phyloP scores from a whole-genome alignment of 2,329 filamentous ascomycete species.

The Lachnellula hyalina region DNA sequence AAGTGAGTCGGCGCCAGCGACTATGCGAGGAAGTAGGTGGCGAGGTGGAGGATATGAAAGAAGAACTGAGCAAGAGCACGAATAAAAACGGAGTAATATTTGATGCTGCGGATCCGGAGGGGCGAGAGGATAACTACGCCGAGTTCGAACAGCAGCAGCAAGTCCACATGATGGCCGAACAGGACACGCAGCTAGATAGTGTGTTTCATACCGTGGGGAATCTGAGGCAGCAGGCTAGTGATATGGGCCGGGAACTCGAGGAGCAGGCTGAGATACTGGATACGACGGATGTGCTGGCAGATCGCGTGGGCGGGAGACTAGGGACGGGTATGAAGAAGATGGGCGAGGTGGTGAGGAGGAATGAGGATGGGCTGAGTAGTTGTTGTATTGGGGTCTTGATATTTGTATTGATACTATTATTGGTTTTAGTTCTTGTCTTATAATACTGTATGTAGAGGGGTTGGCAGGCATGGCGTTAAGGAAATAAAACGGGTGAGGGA shows the following conservation, averaged over 20 bases:
- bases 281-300: constrained; percentile 75
- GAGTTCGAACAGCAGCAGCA: constrained; percentile 91
- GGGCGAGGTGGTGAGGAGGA: constrained; percentile 75
- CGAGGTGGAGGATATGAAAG: constrained; percentile 84
- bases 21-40: constrained; percentile 85
- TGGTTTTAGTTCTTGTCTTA: constrained; percentile 69
- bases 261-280: constrained; percentile 89
- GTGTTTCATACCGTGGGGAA: constrained; percentile 93
- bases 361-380: constrained; percentile 82
- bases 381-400: constrained; percentile 90
- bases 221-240: constrained; percentile 81
- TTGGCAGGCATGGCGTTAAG: constrained; percentile 4
- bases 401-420: constrained; percentile 76
- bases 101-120: constrained; percentile 29
- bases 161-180: constrained; percentile 85
- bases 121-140: constrained; percentile 50
- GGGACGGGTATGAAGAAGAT: constrained; percentile 84
- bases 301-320: constrained; percentile 80
- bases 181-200: constrained; percentile 87
- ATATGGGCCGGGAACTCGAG: constrained; percentile 94
- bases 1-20: constrained; percentile 73
- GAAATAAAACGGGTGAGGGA: not conserved
- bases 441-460: constrained; percentile 27
- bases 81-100: constrained; percentile 24
- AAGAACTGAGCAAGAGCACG: constrained; percentile 58